These are phyloP conservation scores for Boletus holoroseus DNA, from an alignment of 1,284 basidiomycete genomes.

Conservation along the genomic window DNA sequence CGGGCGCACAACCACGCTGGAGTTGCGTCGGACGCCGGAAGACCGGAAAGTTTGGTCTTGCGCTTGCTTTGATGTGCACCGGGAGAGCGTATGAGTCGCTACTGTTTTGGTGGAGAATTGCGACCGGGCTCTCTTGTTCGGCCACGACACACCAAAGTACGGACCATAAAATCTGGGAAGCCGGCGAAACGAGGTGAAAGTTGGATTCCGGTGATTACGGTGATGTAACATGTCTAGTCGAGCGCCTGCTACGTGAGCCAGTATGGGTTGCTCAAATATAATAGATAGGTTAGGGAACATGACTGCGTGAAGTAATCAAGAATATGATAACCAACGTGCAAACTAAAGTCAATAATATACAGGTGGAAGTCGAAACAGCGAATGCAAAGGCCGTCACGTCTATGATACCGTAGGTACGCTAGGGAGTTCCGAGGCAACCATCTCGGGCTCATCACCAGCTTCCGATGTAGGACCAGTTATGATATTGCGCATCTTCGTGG, in stretches of 20 bases:
- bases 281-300: neutral
- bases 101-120: neutral
- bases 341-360: slow-evolving; percentile 14
- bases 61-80: neutral
- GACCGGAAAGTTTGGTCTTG: neutral
- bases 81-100: neutral
- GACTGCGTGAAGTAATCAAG: slow-evolving; percentile 6
- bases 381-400: slow-evolving; percentile 5
- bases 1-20: neutral
- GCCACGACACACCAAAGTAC: neutral
- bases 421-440: slow-evolving; percentile 18
- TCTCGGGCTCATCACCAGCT: slow-evolving; percentile 40
- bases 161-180: neutral
- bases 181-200: neutral
- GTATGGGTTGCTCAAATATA: neutral
- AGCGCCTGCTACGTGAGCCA: no score
- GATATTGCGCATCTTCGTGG: slow-evolving; percentile 56
- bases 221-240: neutral
- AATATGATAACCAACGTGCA: slow-evolving; percentile 3
- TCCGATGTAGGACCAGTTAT: slow-evolving; percentile 44
- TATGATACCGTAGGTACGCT: slow-evolving; percentile 21
- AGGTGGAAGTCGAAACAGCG: slow-evolving; percentile 1
- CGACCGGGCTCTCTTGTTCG: neutral
- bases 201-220: neutral
- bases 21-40: neutral